Percentiles rank a stretch among this genome's conserved stretches.
phyloP scores from a whole-genome alignment of 345 rosid species.

The Lepidium sativum region DNA sequence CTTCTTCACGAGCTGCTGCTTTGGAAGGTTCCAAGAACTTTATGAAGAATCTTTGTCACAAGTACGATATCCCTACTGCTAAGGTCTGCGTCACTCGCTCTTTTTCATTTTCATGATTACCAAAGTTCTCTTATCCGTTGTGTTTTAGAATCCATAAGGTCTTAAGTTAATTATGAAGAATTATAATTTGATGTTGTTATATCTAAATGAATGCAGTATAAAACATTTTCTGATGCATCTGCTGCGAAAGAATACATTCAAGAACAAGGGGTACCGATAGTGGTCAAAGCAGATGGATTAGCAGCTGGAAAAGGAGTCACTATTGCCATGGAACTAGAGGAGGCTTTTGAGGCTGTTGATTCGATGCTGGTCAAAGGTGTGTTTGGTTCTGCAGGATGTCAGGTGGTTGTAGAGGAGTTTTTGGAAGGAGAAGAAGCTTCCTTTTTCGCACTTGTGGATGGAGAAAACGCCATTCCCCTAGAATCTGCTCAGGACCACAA shows the following conservation, averaged over 20 bases:
- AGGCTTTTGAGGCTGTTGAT: slow-evolving; percentile 82
- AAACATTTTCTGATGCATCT: slow-evolving; percentile 54
- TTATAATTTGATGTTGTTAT: background rate
- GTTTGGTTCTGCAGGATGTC: slow-evolving; percentile 86
- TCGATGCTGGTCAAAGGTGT: slow-evolving; percentile 71
- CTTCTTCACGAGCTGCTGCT: slow-evolving; percentile 94
- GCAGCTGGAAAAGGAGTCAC: slow-evolving; percentile 96
- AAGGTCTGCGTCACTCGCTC: slow-evolving; percentile 42
- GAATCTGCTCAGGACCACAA: slow-evolving; percentile 98
- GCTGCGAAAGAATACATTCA: slow-evolving; percentile 63
- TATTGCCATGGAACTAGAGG: slow-evolving; percentile 72
- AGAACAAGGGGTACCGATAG: slow-evolving; percentile 79
- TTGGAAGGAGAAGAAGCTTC: slow-evolving; percentile 97
- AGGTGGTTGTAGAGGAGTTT: slow-evolving; percentile 67
- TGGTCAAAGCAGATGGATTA: slow-evolving; percentile 89
- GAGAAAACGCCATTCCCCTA: slow-evolving; percentile 80
- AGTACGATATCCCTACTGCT: slow-evolving; percentile 86
- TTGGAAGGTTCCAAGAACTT: slow-evolving; percentile 94
- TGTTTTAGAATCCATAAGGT: background rate
- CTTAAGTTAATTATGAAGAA: background rate
- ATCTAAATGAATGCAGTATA: slow-evolving; percentile 38
- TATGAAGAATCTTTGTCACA: slow-evolving; percentile 85
- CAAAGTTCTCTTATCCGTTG: background rate
- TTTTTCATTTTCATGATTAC: background rate
- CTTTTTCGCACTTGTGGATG: slow-evolving; percentile 88